Evolutionary conservation across 169 alveolate species (phyloP).

Genomic region (Babesia bovis): DNA sequence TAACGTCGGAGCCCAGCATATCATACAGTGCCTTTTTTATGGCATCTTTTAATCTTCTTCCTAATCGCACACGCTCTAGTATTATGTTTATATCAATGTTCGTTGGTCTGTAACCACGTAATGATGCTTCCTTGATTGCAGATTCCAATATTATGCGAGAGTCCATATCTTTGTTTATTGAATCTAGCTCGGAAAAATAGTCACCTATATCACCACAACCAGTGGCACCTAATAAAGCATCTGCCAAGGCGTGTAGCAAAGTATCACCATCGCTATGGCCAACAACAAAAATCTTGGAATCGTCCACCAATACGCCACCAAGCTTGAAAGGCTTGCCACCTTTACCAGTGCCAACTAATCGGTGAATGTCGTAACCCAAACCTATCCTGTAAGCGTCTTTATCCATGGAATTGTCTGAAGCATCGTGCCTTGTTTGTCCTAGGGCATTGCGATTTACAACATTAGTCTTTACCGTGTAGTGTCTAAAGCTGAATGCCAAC

Average conservation of each 20-base stretch:
- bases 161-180: slow-evolving; percentile 59
- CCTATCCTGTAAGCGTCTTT: slow-evolving; percentile 27
- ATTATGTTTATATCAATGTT: slow-evolving; percentile 52
- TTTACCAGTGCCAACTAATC: slow-evolving; percentile 34
- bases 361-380: slow-evolving; percentile 49
- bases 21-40: slow-evolving; percentile 3
- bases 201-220: slow-evolving; percentile 84
- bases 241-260: slow-evolving; percentile 80
- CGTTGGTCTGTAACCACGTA: slow-evolving; percentile 33
- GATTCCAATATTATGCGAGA: slow-evolving; percentile 52
- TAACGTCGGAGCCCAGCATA: slow-evolving; percentile 31
- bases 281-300: slow-evolving; percentile 42
- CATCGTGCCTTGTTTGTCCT: background rate
- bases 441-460: background rate
- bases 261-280: slow-evolving; percentile 90
- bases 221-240: slow-evolving; percentile 81
- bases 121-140: slow-evolving; percentile 27
- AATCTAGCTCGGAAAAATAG: slow-evolving; percentile 82
- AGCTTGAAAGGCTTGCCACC: slow-evolving; percentile 68
- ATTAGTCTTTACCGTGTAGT: background rate
- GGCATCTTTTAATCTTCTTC: slow-evolving; percentile 10
- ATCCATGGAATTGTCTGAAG: background rate
- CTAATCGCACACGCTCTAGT: slow-evolving; percentile 46
- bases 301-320: slow-evolving; percentile 72
- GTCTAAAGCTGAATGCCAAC: background rate